phyloP scores from a whole-genome alignment of 331 rosid species.

The Cydonia oblonga region DNA sequence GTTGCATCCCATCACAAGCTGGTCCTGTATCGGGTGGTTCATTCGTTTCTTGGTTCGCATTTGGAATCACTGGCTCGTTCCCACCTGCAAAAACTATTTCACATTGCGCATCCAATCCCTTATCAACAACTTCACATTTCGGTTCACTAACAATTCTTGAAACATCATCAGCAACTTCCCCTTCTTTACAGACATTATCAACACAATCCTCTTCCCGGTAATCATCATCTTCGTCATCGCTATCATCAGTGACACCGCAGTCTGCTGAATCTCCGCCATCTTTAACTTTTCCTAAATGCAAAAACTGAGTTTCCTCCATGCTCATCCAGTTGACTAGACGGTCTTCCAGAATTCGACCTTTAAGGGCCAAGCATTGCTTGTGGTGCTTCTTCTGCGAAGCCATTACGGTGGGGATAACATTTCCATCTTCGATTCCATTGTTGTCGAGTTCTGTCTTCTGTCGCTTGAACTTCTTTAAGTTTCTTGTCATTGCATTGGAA shows the following conservation, averaged over 20 bases:
- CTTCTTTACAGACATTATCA: constrained; percentile 21
- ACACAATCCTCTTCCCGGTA: constrained; percentile 20
- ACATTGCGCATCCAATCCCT: constrained; percentile 1
- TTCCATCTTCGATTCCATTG: constrained; percentile 20
- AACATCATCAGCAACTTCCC: constrained; percentile 7
- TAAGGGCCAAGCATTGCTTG: constrained; percentile 15
- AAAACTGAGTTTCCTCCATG: constrained; percentile 51
- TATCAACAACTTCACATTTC: constrained; percentile 13
- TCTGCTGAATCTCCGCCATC: constrained; percentile 33
- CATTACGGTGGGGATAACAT: constrained; percentile 24
- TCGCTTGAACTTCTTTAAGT: constrained; percentile 42
- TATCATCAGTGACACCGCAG: constrained; percentile 36
- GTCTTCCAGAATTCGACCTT: constrained; percentile 18
- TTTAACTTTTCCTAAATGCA: constrained; percentile 29
- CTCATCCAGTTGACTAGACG: constrained; percentile 60
- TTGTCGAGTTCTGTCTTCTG: constrained; percentile 29
- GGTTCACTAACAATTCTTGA: constrained; percentile 4
- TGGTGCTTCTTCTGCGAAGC: constrained; percentile 20
- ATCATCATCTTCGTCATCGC: constrained; percentile 39
- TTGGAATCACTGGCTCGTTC: constrained; percentile 4
- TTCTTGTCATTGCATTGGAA: constrained; percentile 28
- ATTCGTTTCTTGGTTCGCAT: constrained; percentile 12
- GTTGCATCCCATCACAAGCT: constrained; percentile 8
- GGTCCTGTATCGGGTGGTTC: constrained; percentile 15
- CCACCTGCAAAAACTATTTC: constrained; percentile 4